Conservation (phyloP, 2,329 filamentous ascomycete genomes). For the Purpureocillium lavendulum region DNA sequence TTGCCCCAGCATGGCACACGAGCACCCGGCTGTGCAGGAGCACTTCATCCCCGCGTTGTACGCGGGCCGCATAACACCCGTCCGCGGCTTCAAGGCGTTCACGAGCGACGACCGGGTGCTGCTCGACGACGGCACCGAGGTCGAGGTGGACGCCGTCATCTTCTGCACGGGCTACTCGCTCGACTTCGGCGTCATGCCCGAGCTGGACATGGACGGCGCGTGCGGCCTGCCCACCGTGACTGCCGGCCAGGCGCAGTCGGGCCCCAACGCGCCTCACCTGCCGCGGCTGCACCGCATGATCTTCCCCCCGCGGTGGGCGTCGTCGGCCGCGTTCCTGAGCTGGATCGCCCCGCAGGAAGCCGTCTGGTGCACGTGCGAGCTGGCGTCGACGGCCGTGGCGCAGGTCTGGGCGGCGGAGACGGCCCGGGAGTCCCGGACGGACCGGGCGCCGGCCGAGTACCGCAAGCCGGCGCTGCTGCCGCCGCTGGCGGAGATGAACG, state of each 20-base stretch:
- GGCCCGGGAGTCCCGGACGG: background rate
- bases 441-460: slow-evolving; percentile 5
- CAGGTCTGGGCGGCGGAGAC: slow-evolving; percentile 25
- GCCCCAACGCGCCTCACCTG: slow-evolving; percentile 7
- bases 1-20: slow-evolving; percentile 4
- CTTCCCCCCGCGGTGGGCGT: slow-evolving; percentile 29
- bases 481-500: slow-evolving; percentile 13
- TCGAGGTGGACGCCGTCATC: slow-evolving; percentile 24
- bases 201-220: slow-evolving; percentile 8
- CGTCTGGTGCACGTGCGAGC: slow-evolving; percentile 25
- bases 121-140: slow-evolving; percentile 18
- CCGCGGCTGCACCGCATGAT: slow-evolving; percentile 30
- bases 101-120: slow-evolving; percentile 12
- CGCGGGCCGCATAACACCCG: background rate
- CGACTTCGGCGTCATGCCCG: slow-evolving; percentile 17
- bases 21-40: slow-evolving; percentile 6
- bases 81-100: slow-evolving; percentile 9
- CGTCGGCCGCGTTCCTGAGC: slow-evolving; percentile 32
- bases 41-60: slow-evolving; percentile 1
- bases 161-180: slow-evolving; percentile 28
- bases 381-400: slow-evolving; percentile 28
- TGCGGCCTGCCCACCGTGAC: background rate
- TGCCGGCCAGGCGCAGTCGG: background rate
- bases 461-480: slow-evolving; percentile 12
- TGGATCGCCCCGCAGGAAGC: slow-evolving; percentile 23